A percentile compares a stretch with the other conserved stretches of the same genome.
These are phyloP conservation scores for Starmerella stigmatis DNA, from an alignment of 805 yeast species.

Conservation along the genomic window DNA sequence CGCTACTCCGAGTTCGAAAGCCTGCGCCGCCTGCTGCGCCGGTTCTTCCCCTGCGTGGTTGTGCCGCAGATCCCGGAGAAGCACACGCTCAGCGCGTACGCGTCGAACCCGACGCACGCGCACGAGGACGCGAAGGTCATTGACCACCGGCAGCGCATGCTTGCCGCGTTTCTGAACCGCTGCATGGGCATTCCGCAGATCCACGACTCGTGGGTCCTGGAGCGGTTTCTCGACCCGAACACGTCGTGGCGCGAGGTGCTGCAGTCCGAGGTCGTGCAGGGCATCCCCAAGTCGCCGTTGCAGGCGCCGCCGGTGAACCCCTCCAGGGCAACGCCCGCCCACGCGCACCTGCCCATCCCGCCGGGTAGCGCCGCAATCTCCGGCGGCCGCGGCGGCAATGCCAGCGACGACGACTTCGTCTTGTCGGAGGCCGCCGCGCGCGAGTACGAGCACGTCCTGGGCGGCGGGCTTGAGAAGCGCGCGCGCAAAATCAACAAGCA, in stretches of 20 bases:
- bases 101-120: constrained; percentile 37
- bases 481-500: constrained; percentile 46
- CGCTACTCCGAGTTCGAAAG: constrained; percentile 89
- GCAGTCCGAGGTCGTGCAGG: constrained; percentile 43
- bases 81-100: constrained; percentile 47
- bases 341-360: constrained; percentile 54
- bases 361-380: constrained; percentile 33
- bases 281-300: constrained; percentile 43
- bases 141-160: constrained; percentile 63
- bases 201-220: constrained; percentile 50
- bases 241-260: constrained; percentile 73
- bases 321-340: constrained; percentile 45
- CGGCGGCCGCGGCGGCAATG: constrained; percentile 17
- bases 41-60: constrained; percentile 66
- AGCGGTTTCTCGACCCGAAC: constrained; percentile 75
- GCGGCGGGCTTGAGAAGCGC: constrained; percentile 44
- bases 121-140: constrained; percentile 37
- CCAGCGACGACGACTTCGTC: constrained; percentile 1
- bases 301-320: constrained; percentile 56
- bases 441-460: constrained; percentile 39
- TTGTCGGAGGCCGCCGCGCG: constrained; percentile 34
- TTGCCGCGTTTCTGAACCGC: constrained; percentile 65
- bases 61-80: constrained; percentile 93
- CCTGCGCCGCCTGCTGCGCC: constrained; percentile 57
- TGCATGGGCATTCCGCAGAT: constrained; percentile 53